Evolutionary conservation across 2,329 filamentous ascomycete species (phyloP), one percentile per base, ranked within the genome.

Genomic region (Colletotrichum sp.): DNA sequence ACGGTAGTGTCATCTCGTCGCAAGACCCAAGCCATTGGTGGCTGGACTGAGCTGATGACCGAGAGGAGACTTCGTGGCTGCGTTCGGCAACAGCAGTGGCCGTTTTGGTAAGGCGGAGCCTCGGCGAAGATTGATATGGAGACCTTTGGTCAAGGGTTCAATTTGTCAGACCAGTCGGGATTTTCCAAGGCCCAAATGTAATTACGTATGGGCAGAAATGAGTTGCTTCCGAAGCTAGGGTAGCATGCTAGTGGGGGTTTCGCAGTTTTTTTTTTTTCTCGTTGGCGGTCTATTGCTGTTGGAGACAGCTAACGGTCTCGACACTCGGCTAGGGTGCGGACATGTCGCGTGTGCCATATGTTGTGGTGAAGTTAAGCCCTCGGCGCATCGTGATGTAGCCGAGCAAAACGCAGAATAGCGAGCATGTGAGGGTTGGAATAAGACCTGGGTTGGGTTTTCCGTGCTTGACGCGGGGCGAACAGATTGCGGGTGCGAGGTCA

Each of bases 81-180:
- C 68, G 57, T 66, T 66, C 67, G 62, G 61, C 67, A 66, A 33
- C 36, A 34, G 36, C 36, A 64, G 31, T 38, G 62, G 68, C 38
- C 43, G 21, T 54, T 54, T 69, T 62, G 57, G 57, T 62, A 27
- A 51, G 29, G 34, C 62, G 55, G 62, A 66, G 62, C 43, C 57
- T 51, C n/a, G 31, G 33, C 24, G 61, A 70, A 73, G 57, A 73
- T 71, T 34, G 38, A 72, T 57, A 66, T 63, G 68, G 62, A 71
- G 33, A 58, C 62, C 15, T 70, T 24, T 33, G 34, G 55, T 70
- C 59, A 61, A 62, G 62, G 67, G 62, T 62, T 62, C 62, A 63
- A 57, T 51, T 47, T 33, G 63, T 61, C 33, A 66, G 47, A 24
- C 68, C 68, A 66, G 68, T 73, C 71, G 71, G 68, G 66, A 63